Evolutionary conservation across 2,329 filamentous ascomycete genomes (phyloP).

Genomic region (Aspergillus amoenus): DNA sequence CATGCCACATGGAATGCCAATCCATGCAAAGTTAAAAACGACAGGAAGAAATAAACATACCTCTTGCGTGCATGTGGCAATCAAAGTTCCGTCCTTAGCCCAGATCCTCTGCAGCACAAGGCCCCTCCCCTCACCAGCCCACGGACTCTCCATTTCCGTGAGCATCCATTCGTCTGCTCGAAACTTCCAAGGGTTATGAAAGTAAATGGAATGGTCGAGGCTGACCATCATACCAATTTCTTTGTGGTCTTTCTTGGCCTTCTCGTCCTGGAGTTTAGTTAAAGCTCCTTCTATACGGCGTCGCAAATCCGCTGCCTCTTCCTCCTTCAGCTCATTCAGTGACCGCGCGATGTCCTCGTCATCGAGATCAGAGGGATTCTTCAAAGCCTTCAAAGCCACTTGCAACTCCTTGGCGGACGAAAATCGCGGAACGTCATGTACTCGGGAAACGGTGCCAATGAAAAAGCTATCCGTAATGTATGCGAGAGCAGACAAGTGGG

Average conservation of each 20-base stretch:
- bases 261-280: slow-evolving; percentile 24
- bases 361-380: slow-evolving; percentile 46
- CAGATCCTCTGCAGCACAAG: slow-evolving; percentile 51
- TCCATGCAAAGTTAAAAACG: slow-evolving; percentile 6
- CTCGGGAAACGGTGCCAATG: slow-evolving; percentile 80
- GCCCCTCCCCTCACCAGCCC: slow-evolving; percentile 52
- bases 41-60: slow-evolving; percentile 30
- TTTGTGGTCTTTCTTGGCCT: slow-evolving; percentile 29
- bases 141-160: slow-evolving; percentile 51
- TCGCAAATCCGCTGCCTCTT: slow-evolving; percentile 42
- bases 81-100: slow-evolving; percentile 48
- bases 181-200: slow-evolving; percentile 50
- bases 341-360: slow-evolving; percentile 40
- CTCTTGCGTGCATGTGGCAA: slow-evolving; percentile 53
- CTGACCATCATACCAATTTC: slow-evolving; percentile 53
- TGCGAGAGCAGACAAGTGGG: slow-evolving; percentile 82
- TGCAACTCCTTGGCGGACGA: slow-evolving; percentile 51
- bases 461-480: slow-evolving; percentile 95
- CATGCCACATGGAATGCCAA: background rate
- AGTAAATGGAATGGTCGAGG: slow-evolving; percentile 53
- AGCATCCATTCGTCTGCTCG: slow-evolving; percentile 53
- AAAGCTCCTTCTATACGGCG: slow-evolving; percentile 35
- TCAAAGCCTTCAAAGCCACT: slow-evolving; percentile 38
- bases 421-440: slow-evolving; percentile 78
- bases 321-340: slow-evolving; percentile 43